These are phyloP conservation scores for Leccinum uliginosum DNA, from an alignment of 768 basidiomycete genomes.

Conservation along the genomic window DNA sequence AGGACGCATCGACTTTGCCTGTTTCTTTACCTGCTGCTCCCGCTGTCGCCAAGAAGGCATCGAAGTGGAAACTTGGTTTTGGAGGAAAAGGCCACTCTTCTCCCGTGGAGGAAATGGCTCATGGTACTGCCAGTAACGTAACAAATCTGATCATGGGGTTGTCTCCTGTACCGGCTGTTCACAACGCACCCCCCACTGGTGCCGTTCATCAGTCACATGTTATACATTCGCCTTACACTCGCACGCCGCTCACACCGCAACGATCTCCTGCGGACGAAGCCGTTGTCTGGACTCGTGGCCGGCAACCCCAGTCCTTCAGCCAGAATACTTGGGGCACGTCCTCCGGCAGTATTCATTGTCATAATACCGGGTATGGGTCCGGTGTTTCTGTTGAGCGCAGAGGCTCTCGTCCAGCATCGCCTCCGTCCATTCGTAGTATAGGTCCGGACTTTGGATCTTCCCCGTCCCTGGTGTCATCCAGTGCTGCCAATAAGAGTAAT, in stretches of 20 bases:
- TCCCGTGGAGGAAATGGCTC: slow-evolving; percentile 34
- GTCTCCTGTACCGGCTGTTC: slow-evolving; percentile 16
- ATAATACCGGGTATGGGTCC: slow-evolving; percentile 10
- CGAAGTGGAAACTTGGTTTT: slow-evolving; percentile 48
- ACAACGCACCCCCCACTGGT: background rate
- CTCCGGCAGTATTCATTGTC: slow-evolving; percentile 11
- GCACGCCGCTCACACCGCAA: slow-evolving; percentile 29
- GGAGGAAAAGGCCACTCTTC: slow-evolving; percentile 60
- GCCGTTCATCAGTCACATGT: slow-evolving; percentile 11
- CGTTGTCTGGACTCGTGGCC: slow-evolving; percentile 48
- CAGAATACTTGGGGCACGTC: slow-evolving; percentile 19
- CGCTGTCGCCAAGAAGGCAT: slow-evolving; percentile 64
- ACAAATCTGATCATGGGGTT: slow-evolving; percentile 66
- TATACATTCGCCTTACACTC: slow-evolving; percentile 23
- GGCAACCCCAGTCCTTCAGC: slow-evolving; percentile 30
- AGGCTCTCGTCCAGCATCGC: slow-evolving; percentile 48
- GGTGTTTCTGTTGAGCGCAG: slow-evolving; percentile 29
- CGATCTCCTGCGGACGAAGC: slow-evolving; percentile 38
- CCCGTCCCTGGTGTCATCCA: slow-evolving; percentile 53
- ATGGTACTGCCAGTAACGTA: slow-evolving; percentile 75
- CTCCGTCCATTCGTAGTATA: slow-evolving; percentile 54
- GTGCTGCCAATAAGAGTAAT: slow-evolving; percentile 39
- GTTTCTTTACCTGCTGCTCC: slow-evolving; percentile 30
- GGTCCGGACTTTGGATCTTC: slow-evolving; percentile 48
- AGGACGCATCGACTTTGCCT: slow-evolving; percentile 19